Evolutionary conservation across 2,329 filamentous ascomycete genomes (phyloP).

Genomic region (Raffaelea deltoideospora): DNA sequence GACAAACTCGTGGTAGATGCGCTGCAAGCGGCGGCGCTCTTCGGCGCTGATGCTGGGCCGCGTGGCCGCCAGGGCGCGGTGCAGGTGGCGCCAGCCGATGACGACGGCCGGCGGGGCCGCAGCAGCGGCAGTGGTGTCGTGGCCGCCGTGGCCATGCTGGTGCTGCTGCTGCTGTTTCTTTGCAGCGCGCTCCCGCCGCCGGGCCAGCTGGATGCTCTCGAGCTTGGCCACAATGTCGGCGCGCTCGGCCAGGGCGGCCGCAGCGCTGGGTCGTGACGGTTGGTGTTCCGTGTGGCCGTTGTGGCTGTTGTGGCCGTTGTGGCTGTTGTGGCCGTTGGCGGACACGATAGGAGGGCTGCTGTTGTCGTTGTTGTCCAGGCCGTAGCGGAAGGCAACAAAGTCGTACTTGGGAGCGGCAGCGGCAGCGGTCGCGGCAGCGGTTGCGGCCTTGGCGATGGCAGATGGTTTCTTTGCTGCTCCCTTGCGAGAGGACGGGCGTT

Average conservation of each 20-base stretch:
- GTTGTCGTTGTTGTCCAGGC: constrained; percentile 25
- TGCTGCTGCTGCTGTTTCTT: constrained; percentile 10
- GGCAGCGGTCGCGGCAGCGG: too few relatives aligned
- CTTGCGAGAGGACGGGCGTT: too few relatives aligned
- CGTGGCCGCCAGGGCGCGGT: constrained; percentile 61
- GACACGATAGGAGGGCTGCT: too few relatives aligned
- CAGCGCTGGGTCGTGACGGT: constrained; percentile 25
- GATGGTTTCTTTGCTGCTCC: constrained; percentile 22
- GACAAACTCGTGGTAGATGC: constrained; percentile 87
- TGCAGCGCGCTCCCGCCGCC: constrained; percentile 51
- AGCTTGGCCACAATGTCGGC: constrained; percentile 50
- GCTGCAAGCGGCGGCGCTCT: constrained; percentile 57
- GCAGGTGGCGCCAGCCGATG: constrained; percentile 72
- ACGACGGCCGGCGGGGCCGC: constrained; percentile 45
- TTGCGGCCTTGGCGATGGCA: too few relatives aligned
- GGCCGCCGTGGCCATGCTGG: constrained; percentile 5
- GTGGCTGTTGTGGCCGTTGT: too few relatives aligned
- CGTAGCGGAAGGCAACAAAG: too few relatives aligned
- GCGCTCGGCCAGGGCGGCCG: not conserved
- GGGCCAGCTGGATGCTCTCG: constrained; percentile 57
- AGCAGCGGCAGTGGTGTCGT: constrained; percentile 9
- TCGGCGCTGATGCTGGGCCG: constrained; percentile 68
- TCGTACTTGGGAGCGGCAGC: too few relatives aligned
- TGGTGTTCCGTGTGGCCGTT: constrained; percentile 22
- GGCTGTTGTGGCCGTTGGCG: too few relatives aligned